phyloP scores from a whole-genome alignment of 306 rosid genomes.

The Mimosa pudica region DNA sequence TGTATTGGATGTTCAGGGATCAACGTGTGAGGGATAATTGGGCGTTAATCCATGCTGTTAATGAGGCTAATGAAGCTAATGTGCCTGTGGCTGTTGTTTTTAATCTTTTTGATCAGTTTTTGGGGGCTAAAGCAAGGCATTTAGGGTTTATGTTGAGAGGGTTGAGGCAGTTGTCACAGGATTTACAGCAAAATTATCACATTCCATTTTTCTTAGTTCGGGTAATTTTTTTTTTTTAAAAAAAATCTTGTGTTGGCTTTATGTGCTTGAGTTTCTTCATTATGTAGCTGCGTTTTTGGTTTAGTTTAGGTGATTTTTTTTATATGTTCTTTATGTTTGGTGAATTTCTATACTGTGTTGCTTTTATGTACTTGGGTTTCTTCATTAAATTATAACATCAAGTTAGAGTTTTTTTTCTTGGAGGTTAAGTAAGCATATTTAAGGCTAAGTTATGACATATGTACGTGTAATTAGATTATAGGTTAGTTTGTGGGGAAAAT shows the following conservation, averaged over 20 bases:
- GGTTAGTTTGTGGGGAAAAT: too few relatives aligned
- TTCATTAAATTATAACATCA: too few relatives aligned
- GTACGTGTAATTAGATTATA: too few relatives aligned
- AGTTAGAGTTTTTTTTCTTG: too few relatives aligned
- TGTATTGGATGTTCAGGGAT: slow-evolving; percentile 98
- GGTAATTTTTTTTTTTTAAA: slow-evolving; percentile 35
- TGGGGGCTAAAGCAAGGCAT: slow-evolving; percentile 88
- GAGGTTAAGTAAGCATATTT: too few relatives aligned
- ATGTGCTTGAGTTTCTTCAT: neutral
- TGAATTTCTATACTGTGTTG: neutral
- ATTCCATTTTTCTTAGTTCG: slow-evolving; percentile 77
- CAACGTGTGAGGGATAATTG: slow-evolving; percentile 85
- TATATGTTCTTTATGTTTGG: slow-evolving; percentile 43
- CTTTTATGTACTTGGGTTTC: neutral
- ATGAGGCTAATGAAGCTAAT: slow-evolving; percentile 62
- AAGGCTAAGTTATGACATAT: too few relatives aligned
- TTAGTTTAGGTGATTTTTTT: too few relatives aligned
- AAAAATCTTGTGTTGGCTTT: neutral
- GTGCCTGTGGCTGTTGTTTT: slow-evolving; percentile 85
- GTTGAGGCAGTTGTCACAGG: slow-evolving; percentile 57
- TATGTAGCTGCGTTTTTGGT: too few relatives aligned
- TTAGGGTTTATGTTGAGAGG: slow-evolving; percentile 89
- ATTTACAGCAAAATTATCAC: slow-evolving; percentile 51
- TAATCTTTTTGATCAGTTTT: slow-evolving; percentile 76
- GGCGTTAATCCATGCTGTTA: slow-evolving; percentile 90